Percentiles rank a stretch among this genome's conserved stretches.
Evolutionary conservation across 805 yeast species (phyloP).

Genomic region (Pichia pseudocactophila): DNA sequence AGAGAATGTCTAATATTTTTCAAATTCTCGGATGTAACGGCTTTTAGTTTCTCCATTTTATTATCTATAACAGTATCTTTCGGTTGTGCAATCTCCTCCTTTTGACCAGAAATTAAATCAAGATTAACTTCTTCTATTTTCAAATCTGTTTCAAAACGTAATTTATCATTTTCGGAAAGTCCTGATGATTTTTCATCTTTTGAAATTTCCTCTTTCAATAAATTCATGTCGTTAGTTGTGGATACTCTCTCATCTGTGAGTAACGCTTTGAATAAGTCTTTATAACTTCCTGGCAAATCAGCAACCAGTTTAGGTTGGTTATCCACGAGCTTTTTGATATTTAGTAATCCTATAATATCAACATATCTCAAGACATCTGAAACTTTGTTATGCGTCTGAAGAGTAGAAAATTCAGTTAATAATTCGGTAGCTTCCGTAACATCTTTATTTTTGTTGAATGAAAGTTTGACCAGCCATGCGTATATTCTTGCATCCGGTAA

Average conservation of each 20-base stretch:
- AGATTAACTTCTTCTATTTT: slow-evolving; percentile 2
- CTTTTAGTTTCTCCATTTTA: slow-evolving; percentile 40
- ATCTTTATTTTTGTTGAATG: slow-evolving; percentile 18
- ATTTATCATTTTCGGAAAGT: not conserved
- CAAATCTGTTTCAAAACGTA: not conserved
- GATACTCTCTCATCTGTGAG: slow-evolving; percentile 1
- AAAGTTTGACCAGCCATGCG: slow-evolving; percentile 24
- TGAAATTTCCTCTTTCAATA: not conserved
- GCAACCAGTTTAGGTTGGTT: slow-evolving; percentile 17
- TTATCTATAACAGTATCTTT: slow-evolving; percentile 34
- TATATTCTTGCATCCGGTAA: slow-evolving; percentile 21
- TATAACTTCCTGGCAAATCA: slow-evolving; percentile 21
- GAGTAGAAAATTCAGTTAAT: slow-evolving; percentile 11
- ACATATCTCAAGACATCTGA: slow-evolving; percentile 33
- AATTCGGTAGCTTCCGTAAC: slow-evolving; percentile 12
- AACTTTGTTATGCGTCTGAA: slow-evolving; percentile 18
- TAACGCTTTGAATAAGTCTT: slow-evolving; percentile 17
- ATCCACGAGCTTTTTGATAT: slow-evolving; percentile 31
- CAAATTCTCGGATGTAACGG: slow-evolving; percentile 73
- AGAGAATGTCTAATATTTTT: slow-evolving; percentile 71
- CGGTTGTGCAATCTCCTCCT: slow-evolving; percentile 9
- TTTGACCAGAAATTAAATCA: slow-evolving; percentile 2
- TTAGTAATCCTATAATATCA: slow-evolving; percentile 39
- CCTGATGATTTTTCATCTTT: not conserved
- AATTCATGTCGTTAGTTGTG: too few relatives aligned